These are phyloP conservation scores for Aspergillus transmontanensis DNA, from an alignment of 2,329 filamentous ascomycete genomes.

Conservation along the genomic window DNA sequence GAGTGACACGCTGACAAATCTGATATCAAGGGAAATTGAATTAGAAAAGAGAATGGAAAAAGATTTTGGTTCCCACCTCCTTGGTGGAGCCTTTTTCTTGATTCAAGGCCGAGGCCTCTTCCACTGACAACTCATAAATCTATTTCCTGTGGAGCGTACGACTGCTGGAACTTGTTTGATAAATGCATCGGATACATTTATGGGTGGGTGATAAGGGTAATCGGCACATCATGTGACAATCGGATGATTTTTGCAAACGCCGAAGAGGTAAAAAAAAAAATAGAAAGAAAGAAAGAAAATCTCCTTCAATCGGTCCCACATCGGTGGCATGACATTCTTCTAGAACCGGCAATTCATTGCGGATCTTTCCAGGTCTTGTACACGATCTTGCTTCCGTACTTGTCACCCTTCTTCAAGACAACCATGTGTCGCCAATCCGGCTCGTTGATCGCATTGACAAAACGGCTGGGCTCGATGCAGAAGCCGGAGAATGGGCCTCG, in stretches of 20 bases:
- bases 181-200: conserved; percentile 14
- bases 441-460: conserved; percentile 84
- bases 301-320: background rate
- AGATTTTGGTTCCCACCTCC: background rate
- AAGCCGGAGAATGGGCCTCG: conserved; percentile 74
- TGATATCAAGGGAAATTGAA: background rate
- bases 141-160: background rate
- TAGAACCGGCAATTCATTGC: background rate
- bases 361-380: conserved; percentile 82
- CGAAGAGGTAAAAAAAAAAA: background rate
- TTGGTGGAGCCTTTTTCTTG: background rate
- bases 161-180: background rate
- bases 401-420: conserved; percentile 79
- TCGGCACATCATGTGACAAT: conserved; percentile 16
- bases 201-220: conserved; percentile 14
- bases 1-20: background rate
- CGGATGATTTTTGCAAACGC: conserved; percentile 6
- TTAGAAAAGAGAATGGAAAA: background rate
- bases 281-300: background rate
- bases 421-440: conserved; percentile 78
- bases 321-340: background rate
- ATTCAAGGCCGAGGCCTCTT: background rate
- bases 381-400: conserved; percentile 77
- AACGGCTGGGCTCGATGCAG: conserved; percentile 89
- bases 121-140: background rate